These are phyloP conservation scores for Cytospora piceicola DNA, from an alignment of 2,329 filamentous ascomycete genomes.

Conservation along the genomic window DNA sequence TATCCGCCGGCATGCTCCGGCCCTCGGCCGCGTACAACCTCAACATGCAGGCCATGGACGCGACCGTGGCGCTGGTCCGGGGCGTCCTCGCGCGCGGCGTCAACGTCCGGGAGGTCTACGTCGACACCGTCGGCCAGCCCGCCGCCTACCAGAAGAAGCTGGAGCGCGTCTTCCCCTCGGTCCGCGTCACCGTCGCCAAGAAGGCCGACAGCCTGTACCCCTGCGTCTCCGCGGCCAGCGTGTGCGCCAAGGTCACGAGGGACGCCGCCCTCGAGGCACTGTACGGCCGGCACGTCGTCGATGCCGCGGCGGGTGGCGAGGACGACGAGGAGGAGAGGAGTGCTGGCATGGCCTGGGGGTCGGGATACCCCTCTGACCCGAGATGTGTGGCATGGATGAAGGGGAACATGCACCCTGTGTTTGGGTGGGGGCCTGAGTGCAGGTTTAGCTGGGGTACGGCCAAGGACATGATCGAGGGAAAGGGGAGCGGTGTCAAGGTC, in stretches of 20 bases:
- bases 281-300: constrained; percentile 49
- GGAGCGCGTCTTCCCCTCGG: constrained; percentile 79
- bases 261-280: constrained; percentile 86
- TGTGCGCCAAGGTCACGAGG: constrained; percentile 94
- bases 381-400: constrained; percentile 82
- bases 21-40: constrained; percentile 76
- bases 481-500: constrained; percentile 68
- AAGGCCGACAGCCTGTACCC: constrained; percentile 94
- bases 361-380: constrained; percentile 88
- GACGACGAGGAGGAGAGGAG: constrained; percentile 36
- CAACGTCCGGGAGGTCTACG: constrained; percentile 86
- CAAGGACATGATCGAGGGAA: constrained; percentile 88
- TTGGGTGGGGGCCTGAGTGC: constrained; percentile 93
- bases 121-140: constrained; percentile 90
- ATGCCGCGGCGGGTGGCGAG: constrained; percentile 35
- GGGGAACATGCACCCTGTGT: constrained; percentile 86
- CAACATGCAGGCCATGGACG: constrained; percentile 94
- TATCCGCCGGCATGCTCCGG: constrained; percentile 76
- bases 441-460: constrained; percentile 95
- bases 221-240: constrained; percentile 89
- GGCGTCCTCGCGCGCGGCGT: constrained; percentile 77
- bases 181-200: constrained; percentile 76
- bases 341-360: constrained; percentile 72
- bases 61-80: constrained; percentile 80
- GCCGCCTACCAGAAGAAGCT: constrained; percentile 82